phyloP scores from a whole-genome alignment of 345 rosid genomes.

The Turnera subulata region DNA sequence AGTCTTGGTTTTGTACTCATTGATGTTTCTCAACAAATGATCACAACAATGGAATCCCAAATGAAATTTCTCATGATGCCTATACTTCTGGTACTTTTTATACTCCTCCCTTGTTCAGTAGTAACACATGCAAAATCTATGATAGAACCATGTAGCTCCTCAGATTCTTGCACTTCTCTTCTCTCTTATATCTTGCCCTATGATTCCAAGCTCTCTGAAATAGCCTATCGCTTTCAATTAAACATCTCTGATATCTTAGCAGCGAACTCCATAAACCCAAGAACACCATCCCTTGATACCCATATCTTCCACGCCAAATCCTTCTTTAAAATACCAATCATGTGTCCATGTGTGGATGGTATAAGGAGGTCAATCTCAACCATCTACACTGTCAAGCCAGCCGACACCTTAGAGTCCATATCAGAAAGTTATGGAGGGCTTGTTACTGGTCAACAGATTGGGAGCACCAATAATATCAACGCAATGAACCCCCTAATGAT shows the following conservation, averaged over 20 bases:
- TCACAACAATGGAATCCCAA: too few relatives aligned
- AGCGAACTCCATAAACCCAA: slow-evolving; percentile 16
- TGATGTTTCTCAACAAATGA: too few relatives aligned
- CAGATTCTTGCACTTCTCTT: slow-evolving; percentile 29
- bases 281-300: background rate
- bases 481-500: slow-evolving; percentile 10
- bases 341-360: slow-evolving; percentile 32
- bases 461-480: slow-evolving; percentile 1
- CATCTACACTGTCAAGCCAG: slow-evolving; percentile 1
- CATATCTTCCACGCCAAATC: slow-evolving; percentile 10
- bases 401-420: slow-evolving; percentile 20
- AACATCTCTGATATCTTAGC: slow-evolving; percentile 15
- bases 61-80: too few relatives aligned
- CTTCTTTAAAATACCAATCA: slow-evolving; percentile 16
- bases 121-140: too few relatives aligned
- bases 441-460: slow-evolving; percentile 22
- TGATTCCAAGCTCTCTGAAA: slow-evolving; percentile 23
- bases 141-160: slow-evolving; percentile 25
- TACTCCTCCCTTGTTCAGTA: too few relatives aligned
- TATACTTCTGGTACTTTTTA: too few relatives aligned
- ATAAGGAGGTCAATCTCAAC: slow-evolving; percentile 16
- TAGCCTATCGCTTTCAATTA: slow-evolving; percentile 15
- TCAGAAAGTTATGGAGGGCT: slow-evolving; percentile 16
- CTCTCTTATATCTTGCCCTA: slow-evolving; percentile 18
- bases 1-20: too few relatives aligned